Evolutionary conservation across 805 yeast species (phyloP).

Genomic region (Wickerhamomyces strasburgensis): DNA sequence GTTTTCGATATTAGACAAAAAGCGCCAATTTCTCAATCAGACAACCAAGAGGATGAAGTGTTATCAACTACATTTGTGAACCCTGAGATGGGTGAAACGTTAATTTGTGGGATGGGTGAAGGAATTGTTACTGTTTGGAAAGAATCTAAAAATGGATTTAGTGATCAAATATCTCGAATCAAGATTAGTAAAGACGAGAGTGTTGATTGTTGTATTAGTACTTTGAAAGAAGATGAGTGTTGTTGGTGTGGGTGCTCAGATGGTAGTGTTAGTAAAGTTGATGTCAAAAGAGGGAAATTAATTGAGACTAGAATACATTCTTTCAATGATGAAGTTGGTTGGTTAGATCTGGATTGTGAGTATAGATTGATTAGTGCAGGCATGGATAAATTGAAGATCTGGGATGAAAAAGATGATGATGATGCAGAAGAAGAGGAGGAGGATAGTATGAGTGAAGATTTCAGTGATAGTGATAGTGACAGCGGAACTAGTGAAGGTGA

Average conservation of each 20-base stretch:
- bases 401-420: conserved; percentile 46
- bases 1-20: conserved; percentile 70
- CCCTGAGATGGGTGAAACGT: conserved; percentile 53
- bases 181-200: conserved; percentile 65
- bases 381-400: conserved; percentile 73
- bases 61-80: conserved; percentile 68
- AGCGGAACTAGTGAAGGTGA: no score
- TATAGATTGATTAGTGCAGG: conserved; percentile 80
- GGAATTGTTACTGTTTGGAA: conserved; percentile 89
- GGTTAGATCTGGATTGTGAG: conserved; percentile 73
- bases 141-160: conserved; percentile 57
- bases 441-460: no score
- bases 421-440: conserved; percentile 25
- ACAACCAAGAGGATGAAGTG: conserved; percentile 93
- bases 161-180: conserved; percentile 77
- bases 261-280: conserved; percentile 65
- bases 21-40: conserved; percentile 49
- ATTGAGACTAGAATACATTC: conserved; percentile 66
- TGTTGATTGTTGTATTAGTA: conserved; percentile 55
- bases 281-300: conserved; percentile 58
- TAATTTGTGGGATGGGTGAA: conserved; percentile 84
- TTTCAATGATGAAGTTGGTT: conserved; percentile 64
- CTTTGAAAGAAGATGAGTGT: conserved; percentile 41
- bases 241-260: conserved; percentile 80
- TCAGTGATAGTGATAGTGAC: conserved; percentile 5